Evolutionary conservation across 2,329 filamentous ascomycete genomes (phyloP), one percentile per base, ranked within the genome.

Genomic region (Paraconiothyrium sp.): DNA sequence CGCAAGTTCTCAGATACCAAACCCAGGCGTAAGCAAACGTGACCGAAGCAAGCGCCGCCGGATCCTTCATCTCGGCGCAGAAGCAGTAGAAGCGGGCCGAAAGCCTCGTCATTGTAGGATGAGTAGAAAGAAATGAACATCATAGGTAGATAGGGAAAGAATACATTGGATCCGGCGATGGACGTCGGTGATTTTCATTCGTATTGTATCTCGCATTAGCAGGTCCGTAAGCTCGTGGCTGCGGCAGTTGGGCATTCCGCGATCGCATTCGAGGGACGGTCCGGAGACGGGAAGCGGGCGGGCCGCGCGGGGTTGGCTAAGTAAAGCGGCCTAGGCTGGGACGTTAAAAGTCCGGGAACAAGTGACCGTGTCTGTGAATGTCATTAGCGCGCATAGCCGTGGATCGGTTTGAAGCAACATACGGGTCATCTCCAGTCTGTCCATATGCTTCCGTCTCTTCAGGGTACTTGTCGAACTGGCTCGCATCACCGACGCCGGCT

Each of bases 391-490:
- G 39, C 46, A 46, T 27, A 27, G 3, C 24, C 37, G 44, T 51
- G 58, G 13, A 41, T 9, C 16, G 22, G 30, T 24, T 8, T 51
- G 46, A 1, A 6, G 27, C 37, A 44, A 91, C 94, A 84, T 85
- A 97, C 94, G 93, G 90, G 80, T 98, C 94, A 66, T 90, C 84
- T 49, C 92, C 93, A 57, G 82, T 82, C 69, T 86, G 83, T 43
- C 95, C 95, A 76, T 99, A 99, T 76, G 90, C 89, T 80, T 99
- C 95, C 48, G 92, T 93, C 80, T 99, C 95, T 80, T 99, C 95
- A 1, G 95, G 94, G 79, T 99, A 99, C 79, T 94, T 92, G 81
- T 99, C 95, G 76, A 99, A 99, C 80, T 97, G 92, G 81, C 94
- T 97, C 55, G 95, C 93, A 82, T 99, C 95, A 61, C 95, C 95